Evolutionary conservation across 306 rosid species (phyloP), one percentile per base, ranked within the genome.

Genomic region (Fragaria iinumae): DNA sequence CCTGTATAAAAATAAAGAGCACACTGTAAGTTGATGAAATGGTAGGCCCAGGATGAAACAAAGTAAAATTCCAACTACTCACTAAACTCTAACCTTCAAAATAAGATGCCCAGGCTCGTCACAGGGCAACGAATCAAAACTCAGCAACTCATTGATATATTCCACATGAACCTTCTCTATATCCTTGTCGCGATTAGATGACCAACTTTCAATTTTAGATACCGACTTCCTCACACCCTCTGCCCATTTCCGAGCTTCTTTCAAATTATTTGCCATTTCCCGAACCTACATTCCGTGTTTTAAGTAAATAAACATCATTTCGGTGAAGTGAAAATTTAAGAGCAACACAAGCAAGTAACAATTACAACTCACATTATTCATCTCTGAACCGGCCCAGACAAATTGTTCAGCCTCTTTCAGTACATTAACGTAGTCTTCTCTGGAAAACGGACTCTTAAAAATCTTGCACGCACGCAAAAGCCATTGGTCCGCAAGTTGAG

Each of bases 361-460:
- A 43, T 60, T 39, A 67, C 80, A 76, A 88, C 97, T 88, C 80
- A 95, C 98, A 74, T 86, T 82, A 87, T 95, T 91, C 96, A 92
- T 90, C 88, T 95, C 98, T 20, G 91, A 85, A 81, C 98, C 97
- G 82, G 96, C 98, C 98, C 98, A 95, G 69, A 95, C 87, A 84
- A 92, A 92, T 81, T 95, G 98, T 77, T 95, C 97, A 81, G 98
- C 93, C 81, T 89, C 88, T 86, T 82, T 90, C 79, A 92, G 75
- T 45, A 83, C 83, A 67, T 86, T 66, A 78, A 71, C 84, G 85
- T 78, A 90, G 32, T 87, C 91, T 83, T 90, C 96, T 56, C 79
- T 82, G 49, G 87, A 87, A 84, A 84, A 90, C 14, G 66, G 85
- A 57, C 84, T 85, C 83, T 77, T 81, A 74, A 85, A 89, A 89